Conservation (phyloP, 495 filamentous ascomycete genomes). For the Hypoxylon lienhwacheense region DNA sequence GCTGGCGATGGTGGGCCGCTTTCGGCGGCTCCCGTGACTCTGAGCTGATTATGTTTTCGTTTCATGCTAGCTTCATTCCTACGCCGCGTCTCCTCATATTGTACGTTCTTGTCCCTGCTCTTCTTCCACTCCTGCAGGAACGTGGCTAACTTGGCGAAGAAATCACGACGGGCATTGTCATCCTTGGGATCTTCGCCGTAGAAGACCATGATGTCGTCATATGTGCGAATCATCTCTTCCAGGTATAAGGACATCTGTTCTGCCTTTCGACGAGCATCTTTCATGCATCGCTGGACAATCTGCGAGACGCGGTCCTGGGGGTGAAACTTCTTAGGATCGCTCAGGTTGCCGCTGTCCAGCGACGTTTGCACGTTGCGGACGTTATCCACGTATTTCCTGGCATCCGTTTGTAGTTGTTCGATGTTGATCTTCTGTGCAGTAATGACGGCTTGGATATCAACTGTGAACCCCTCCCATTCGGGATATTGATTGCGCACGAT, state of each 20-base stretch:
- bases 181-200: slow-evolving; percentile 93
- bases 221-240: slow-evolving; percentile 87
- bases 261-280: slow-evolving; percentile 92
- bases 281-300: slow-evolving; percentile 90
- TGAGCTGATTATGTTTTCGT: slow-evolving; percentile 74
- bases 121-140: slow-evolving; percentile 97
- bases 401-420: slow-evolving; percentile 84
- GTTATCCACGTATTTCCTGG: slow-evolving; percentile 93
- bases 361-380: slow-evolving; percentile 90
- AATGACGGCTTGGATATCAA: slow-evolving; percentile 82
- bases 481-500: slow-evolving; percentile 96
- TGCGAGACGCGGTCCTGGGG: slow-evolving; percentile 93
- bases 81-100: slow-evolving; percentile 76
- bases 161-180: slow-evolving; percentile 92
- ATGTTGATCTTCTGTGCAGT: slow-evolving; percentile 91
- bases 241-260: slow-evolving; percentile 94
- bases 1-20: slow-evolving; percentile 64
- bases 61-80: slow-evolving; percentile 89
- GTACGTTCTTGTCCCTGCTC: slow-evolving; percentile 87
- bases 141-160: slow-evolving; percentile 90
- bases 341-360: slow-evolving; percentile 90
- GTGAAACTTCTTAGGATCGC: slow-evolving; percentile 96
- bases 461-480: slow-evolving; percentile 86
- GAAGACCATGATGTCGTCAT: slow-evolving; percentile 95
- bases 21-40: slow-evolving; percentile 56